Base-by-base conservation (phyloP, 2,329 filamentous ascomycete species). In the Tetracladium maxilliforme region DNA sequence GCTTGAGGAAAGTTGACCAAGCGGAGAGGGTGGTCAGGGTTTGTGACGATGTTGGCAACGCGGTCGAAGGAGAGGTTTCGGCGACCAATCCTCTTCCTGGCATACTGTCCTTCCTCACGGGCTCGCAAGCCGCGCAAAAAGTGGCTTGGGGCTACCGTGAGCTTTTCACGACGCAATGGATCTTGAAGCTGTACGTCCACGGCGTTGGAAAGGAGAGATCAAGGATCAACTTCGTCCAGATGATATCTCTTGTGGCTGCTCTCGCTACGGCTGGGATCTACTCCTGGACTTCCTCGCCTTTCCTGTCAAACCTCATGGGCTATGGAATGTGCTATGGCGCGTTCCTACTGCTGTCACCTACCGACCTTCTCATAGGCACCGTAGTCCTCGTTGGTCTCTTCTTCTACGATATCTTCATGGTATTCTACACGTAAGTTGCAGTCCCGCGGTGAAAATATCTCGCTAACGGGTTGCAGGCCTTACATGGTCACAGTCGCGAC, bases 391-490 rank as follows among this genome's bases (percentile, higher is more conserved):
- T 61, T 7, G 81, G 77, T 0, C 59, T 95, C 2, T 95, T 95
- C 55, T 70, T 92, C 42, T 98, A 98, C 43, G 87, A 98, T 45
- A 87, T 98, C 24, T 73, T 90, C 48, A 84, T 87, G 61, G 81
- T 90, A 6, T 90, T 90, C 44, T 90, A 78, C 45, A 86, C 79
- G 56, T 73, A 44, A 51, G 68, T 59, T 13, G 10, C 20, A 12
- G 26, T 19, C 6, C 21, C 10, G 16, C 7, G 16, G 14, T 19
- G 12, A 13, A n/a, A 20, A 18, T 26, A 15, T 20, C 15, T 22
- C 10, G n/a, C 14, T 10, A 27, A 21, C 18, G 10, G 19, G 5
- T n/a, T 14, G 2, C 29, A 77, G 71, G 0, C 81, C 81, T 0
- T 73, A 81, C 44, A 90, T 90, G 81, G 61, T 86, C 6, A 81